Conservation (phyloP, 2,329 filamentous ascomycete genomes). For the Seiridium cupressi region DNA sequence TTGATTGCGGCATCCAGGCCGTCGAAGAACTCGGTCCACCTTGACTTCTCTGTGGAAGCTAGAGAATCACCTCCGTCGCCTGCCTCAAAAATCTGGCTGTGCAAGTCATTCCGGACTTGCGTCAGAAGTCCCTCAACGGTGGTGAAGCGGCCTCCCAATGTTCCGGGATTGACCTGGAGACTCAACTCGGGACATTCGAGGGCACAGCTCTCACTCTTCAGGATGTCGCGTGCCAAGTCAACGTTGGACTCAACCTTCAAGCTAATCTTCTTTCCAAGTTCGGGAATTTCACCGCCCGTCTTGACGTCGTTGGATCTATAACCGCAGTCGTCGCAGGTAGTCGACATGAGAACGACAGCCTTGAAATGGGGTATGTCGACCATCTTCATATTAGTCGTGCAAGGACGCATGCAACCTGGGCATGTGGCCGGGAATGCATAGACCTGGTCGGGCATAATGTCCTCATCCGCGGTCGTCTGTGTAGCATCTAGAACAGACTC, state of each 20-base stretch:
- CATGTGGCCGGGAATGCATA: constrained; percentile 92
- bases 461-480: constrained; percentile 52
- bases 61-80: constrained; percentile 81
- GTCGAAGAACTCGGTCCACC: constrained; percentile 81
- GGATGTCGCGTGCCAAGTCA: constrained; percentile 87
- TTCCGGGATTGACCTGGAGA: constrained; percentile 87
- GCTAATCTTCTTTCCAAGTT: constrained; percentile 79
- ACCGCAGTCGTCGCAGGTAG: constrained; percentile 86
- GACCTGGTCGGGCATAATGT: constrained; percentile 90
- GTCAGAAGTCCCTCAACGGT: constrained; percentile 93
- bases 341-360: constrained; percentile 94
- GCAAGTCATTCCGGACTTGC: constrained; percentile 87
- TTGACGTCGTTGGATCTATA: constrained; percentile 97
- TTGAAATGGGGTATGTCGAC: constrained; percentile 98
- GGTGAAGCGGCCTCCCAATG: constrained; percentile 92
- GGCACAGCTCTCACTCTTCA: constrained; percentile 92
- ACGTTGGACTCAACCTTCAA: constrained; percentile 66
- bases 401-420: constrained; percentile 83
- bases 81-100: constrained; percentile 80
- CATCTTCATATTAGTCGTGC: constrained; percentile 97
- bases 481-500: constrained; percentile 47
- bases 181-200: constrained; percentile 84
- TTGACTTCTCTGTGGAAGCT: constrained; percentile 57
- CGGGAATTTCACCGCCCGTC: constrained; percentile 89
- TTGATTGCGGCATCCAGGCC: constrained; percentile 74